These are phyloP conservation scores for Phialemonium atrogriseum DNA, from an alignment of 2,329 filamentous ascomycete species.

Conservation along the genomic window DNA sequence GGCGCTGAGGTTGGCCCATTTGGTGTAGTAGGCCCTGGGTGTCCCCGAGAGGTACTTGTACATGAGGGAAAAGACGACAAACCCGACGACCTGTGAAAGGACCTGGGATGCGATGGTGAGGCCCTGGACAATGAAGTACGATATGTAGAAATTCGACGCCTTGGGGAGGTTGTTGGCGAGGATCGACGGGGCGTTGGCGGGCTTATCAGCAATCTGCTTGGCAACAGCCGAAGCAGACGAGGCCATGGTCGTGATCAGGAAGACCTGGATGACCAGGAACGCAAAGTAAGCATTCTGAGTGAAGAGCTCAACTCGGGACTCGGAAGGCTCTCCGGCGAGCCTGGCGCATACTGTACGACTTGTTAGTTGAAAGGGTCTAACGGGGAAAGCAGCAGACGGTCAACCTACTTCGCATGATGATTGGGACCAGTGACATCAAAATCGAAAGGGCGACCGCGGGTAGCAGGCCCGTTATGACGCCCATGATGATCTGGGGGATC, in stretches of 20 bases:
- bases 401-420: conserved; percentile 68
- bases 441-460: conserved; percentile 72
- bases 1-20: conserved; percentile 66
- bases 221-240: conserved; percentile 70
- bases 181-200: conserved; percentile 51
- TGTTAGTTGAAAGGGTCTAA: conserved; percentile 2
- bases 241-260: conserved; percentile 75
- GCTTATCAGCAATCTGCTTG: conserved; percentile 53
- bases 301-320: conserved; percentile 74
- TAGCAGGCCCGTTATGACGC: conserved; percentile 76
- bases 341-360: conserved; percentile 60
- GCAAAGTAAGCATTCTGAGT: conserved; percentile 88
- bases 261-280: conserved; percentile 87
- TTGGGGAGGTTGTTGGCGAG: conserved; percentile 69
- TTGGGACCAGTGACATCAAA: conserved; percentile 78
- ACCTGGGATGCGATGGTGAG: conserved; percentile 68
- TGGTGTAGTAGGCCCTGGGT: conserved; percentile 69
- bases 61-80: conserved; percentile 65
- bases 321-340: conserved; percentile 69
- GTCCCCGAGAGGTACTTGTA: conserved; percentile 69
- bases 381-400: not conserved
- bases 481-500: conserved; percentile 64
- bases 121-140: conserved; percentile 90
- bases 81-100: conserved; percentile 61
- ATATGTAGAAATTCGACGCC: conserved; percentile 89